These are phyloP conservation scores for Neocatenulostroma microsporum DNA, from an alignment of 2,329 filamentous ascomycete genomes.

Conservation along the genomic window DNA sequence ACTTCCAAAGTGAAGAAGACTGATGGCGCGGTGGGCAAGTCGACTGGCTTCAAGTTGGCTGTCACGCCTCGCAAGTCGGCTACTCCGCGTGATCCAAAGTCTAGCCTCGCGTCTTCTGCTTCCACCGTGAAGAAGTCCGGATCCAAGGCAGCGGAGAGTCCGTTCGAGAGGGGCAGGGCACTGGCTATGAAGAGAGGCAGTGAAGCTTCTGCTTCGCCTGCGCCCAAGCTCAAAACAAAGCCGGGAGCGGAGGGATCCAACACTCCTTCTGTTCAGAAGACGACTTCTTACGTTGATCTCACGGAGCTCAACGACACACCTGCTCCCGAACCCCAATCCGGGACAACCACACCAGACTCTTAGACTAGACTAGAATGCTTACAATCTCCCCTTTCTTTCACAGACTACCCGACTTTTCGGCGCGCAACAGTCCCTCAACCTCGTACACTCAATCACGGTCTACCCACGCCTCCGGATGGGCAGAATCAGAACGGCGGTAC, in stretches of 20 bases:
- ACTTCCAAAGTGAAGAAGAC: constrained; percentile 19
- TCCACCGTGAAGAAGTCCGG: too few species aligned
- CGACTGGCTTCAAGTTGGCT: neutral
- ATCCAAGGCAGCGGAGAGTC: too few species aligned
- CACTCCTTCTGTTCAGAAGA: constrained; percentile 1
- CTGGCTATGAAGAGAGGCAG: too few species aligned
- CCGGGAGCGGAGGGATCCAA: constrained; percentile 2
- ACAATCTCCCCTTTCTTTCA: neutral
- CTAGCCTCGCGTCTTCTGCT: too few species aligned
- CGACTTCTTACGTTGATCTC: neutral
- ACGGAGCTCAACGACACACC: neutral
- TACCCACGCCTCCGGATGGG: constrained; percentile 3
- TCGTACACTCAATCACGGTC: constrained; percentile 1
- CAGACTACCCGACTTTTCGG: constrained; percentile 15
- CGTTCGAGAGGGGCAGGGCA: too few species aligned
- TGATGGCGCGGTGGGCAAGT: constrained; percentile 4
- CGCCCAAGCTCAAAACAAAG: neutral
- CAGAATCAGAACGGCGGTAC: too few species aligned
- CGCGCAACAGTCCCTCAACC: constrained; percentile 12
- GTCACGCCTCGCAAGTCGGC: neutral
- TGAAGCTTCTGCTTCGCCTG: neutral
- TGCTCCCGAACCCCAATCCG: neutral
- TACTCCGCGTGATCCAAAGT: too few species aligned
- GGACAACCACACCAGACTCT: neutral
- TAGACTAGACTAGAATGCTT: constrained; percentile 2